These are phyloP conservation scores for Linnemannia schmuckeri DNA, from an alignment of 192 early-diverging fungal species.

Conservation along the genomic window DNA sequence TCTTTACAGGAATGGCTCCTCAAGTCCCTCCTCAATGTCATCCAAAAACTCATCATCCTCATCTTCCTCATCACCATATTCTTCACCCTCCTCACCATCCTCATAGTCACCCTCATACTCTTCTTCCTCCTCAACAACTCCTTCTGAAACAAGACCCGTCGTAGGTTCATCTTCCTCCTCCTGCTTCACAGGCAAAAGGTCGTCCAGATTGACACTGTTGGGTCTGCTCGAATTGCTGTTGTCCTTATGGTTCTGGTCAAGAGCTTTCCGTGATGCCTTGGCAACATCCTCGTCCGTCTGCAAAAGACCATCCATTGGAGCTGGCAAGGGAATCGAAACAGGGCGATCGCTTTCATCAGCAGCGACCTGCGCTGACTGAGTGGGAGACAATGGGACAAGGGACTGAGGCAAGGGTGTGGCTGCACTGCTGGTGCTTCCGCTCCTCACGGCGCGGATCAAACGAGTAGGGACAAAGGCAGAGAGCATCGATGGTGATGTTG, in stretches of 20 bases:
- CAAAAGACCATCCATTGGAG: constrained; percentile 6
- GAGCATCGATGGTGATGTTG: constrained; percentile 47
- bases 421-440: constrained; percentile 31
- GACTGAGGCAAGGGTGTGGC: not conserved
- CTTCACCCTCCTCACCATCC: constrained; percentile 53
- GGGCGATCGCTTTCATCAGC: constrained; percentile 12
- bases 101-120: constrained; percentile 58
- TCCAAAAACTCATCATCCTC: constrained; percentile 52
- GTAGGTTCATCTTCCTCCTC: constrained; percentile 31
- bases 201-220: constrained; percentile 24
- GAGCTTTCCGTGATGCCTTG: constrained; percentile 7
- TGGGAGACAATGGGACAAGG: not conserved
- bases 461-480: constrained; percentile 45
- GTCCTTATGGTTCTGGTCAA: not conserved
- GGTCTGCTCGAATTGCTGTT: constrained; percentile 6
- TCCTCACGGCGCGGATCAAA: constrained; percentile 45
- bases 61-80: constrained; percentile 42
- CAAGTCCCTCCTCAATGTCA: constrained; percentile 38
- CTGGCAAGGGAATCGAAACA: constrained; percentile 17
- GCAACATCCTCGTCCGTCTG: constrained; percentile 29
- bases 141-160: constrained; percentile 21
- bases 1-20: constrained; percentile 40
- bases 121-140: constrained; percentile 36
- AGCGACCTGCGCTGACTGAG: not conserved
- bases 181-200: constrained; percentile 31